phyloP scores from a whole-genome alignment of 2,329 filamentous ascomycete species.

The Lasiodiplodia gonubiensis region DNA sequence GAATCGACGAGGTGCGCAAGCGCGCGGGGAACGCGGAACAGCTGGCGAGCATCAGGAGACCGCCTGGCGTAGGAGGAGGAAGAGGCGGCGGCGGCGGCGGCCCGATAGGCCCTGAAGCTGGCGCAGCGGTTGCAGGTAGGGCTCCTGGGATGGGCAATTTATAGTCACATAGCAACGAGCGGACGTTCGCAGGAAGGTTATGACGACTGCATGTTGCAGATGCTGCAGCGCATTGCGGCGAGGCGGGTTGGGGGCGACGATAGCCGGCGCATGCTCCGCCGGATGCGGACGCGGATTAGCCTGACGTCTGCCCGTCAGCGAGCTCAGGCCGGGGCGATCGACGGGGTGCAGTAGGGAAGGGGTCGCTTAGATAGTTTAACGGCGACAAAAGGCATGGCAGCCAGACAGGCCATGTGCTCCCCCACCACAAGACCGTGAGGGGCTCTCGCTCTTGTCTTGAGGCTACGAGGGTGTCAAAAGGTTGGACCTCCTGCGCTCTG shows the following conservation, averaged over 20 bases:
- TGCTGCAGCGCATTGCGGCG: constrained; percentile 1
- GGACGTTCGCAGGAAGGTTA: constrained; percentile 6
- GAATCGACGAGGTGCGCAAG: constrained; percentile 71
- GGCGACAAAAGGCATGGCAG: constrained; percentile 8
- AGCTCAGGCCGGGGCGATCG: neutral
- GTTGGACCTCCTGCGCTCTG: neutral
- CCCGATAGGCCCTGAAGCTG: neutral
- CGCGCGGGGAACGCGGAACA: constrained; percentile 24
- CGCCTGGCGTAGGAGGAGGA: constrained; percentile 14
- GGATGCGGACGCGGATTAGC: constrained; percentile 8
- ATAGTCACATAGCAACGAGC: constrained; percentile 4
- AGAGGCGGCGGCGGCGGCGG: constrained; percentile 1
- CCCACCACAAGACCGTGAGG: neutral
- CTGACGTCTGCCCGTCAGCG: constrained; percentile 13
- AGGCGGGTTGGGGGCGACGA: constrained; percentile 15
- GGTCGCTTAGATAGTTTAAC: constrained; percentile 21
- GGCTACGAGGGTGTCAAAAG: neutral
- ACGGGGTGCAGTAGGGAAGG: constrained; percentile 2
- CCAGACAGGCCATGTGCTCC: constrained; percentile 16
- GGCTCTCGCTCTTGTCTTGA: constrained; percentile 2
- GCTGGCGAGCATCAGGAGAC: constrained; percentile 25
- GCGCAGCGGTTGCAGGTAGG: constrained; percentile 2
- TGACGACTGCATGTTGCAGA: constrained; percentile 10
- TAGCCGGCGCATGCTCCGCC: constrained; percentile 18
- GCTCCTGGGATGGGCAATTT: constrained; percentile 23